Percentiles rank a stretch among this genome's conserved stretches.
Evolutionary conservation across 352 stramenopile species (phyloP).

Genomic region (Stephanocyclus meneghinianus): DNA sequence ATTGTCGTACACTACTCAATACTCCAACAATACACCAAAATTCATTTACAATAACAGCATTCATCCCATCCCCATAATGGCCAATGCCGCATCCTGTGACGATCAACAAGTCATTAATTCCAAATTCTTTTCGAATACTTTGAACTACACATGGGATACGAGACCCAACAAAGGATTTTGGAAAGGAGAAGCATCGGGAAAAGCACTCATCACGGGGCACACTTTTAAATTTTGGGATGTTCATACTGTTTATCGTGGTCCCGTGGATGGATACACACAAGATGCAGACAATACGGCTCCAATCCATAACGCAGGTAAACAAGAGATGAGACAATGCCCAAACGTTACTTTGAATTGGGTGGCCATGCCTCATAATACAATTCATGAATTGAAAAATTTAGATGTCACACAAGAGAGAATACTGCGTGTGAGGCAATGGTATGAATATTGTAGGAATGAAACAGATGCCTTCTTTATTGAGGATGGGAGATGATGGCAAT

Average conservation of each 20-base stretch:
- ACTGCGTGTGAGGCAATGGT: constrained; percentile 25
- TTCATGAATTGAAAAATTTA: constrained; percentile 3
- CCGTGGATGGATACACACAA: constrained; percentile 7
- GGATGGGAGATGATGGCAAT: not conserved
- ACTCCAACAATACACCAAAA: not conserved
- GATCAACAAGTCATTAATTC: constrained; percentile 35
- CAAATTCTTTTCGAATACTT: constrained; percentile 34
- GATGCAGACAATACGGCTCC: not conserved
- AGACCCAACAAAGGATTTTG: constrained; percentile 6
- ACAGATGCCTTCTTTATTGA: not conserved
- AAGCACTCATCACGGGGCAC: constrained; percentile 20
- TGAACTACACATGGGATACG: constrained; percentile 19
- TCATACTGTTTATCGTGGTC: constrained; percentile 16
- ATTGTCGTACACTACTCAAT: not conserved
- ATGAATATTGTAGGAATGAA: constrained; percentile 24
- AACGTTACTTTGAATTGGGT: constrained; percentile 13
- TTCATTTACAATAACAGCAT: not conserved
- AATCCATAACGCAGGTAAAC: not conserved
- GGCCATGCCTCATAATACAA: constrained; percentile 26
- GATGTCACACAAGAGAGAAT: not conserved
- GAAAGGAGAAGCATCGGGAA: constrained; percentile 9
- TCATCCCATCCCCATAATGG: not conserved
- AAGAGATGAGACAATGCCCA: not conserved
- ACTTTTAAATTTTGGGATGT: constrained; percentile 28
- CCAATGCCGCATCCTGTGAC: constrained; percentile 13